Evolutionary conservation across 108 stramenopile species (phyloP).

Genomic region (Schizochytrium sp.): DNA sequence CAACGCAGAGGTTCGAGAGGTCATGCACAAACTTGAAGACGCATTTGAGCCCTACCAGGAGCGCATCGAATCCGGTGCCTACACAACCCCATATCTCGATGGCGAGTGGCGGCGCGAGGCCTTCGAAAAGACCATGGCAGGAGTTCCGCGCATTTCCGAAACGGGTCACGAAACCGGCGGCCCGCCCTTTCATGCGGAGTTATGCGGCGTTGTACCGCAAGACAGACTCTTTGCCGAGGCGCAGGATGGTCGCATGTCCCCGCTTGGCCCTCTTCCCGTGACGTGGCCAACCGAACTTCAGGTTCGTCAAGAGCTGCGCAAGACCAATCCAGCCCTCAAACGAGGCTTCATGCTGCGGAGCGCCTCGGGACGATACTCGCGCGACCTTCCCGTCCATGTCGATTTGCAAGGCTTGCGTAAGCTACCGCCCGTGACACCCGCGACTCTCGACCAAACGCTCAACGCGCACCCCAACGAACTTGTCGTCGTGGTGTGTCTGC

Average conservation of each 20-base stretch:
- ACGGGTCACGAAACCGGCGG: constrained; percentile 8
- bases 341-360: neutral
- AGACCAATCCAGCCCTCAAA: neutral
- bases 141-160: constrained; percentile 13
- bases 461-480: neutral
- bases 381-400: neutral
- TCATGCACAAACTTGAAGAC: constrained; percentile 2
- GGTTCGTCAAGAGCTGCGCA: neutral
- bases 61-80: neutral
- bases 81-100: neutral
- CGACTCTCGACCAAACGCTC: neutral
- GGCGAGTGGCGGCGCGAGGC: neutral
- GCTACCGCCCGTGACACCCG: neutral
- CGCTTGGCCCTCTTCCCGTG: neutral
- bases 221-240: neutral
- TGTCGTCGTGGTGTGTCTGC: neutral
- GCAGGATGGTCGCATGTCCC: neutral
- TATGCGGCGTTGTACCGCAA: neutral
- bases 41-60: constrained; percentile 18
- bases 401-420: neutral
- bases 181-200: neutral
- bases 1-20: neutral
- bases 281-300: neutral
- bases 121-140: neutral
- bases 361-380: neutral